These are phyloP conservation scores for Mrakia frigida DNA, from an alignment of 768 basidiomycete species.

Conservation along the genomic window DNA sequence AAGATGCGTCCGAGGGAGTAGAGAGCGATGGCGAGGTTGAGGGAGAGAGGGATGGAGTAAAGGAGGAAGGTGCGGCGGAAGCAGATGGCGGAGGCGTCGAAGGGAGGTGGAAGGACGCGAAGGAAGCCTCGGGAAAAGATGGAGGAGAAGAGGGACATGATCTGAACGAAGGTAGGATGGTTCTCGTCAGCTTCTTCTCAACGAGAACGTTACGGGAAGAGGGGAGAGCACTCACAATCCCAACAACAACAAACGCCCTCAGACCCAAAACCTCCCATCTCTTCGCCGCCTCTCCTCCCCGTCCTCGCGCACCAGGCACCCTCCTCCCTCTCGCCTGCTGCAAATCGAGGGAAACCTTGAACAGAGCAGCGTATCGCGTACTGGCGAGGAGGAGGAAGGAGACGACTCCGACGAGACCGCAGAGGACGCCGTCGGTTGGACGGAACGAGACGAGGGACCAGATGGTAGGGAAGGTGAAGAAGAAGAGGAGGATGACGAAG, in stretches of 20 bases:
- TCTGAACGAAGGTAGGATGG: background rate
- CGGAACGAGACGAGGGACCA: slow-evolving; percentile 1
- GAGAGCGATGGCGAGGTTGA: background rate
- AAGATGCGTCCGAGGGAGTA: slow-evolving; percentile 6
- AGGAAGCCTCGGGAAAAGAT: slow-evolving; percentile 1
- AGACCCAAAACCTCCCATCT: background rate
- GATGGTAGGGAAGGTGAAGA: background rate
- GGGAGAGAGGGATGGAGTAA: slow-evolving; percentile 9
- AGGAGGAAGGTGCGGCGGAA: slow-evolving; percentile 2
- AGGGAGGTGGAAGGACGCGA: background rate
- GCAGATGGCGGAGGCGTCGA: background rate
- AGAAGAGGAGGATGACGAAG: slow-evolving; percentile 1
- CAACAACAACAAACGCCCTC: background rate
- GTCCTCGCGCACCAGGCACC: background rate
- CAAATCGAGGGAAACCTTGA: slow-evolving; percentile 3
- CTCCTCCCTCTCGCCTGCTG: background rate
- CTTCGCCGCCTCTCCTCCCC: background rate
- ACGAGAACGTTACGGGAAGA: background rate
- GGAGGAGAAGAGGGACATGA: background rate
- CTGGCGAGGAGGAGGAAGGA: background rate
- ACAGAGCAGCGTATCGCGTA: background rate
- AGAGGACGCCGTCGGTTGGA: background rate
- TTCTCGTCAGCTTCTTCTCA: background rate
- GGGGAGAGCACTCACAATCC: background rate
- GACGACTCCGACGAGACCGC: background rate